Conservation (phyloP, 805 yeast species). For the Lachancea kluyveri region DNA sequence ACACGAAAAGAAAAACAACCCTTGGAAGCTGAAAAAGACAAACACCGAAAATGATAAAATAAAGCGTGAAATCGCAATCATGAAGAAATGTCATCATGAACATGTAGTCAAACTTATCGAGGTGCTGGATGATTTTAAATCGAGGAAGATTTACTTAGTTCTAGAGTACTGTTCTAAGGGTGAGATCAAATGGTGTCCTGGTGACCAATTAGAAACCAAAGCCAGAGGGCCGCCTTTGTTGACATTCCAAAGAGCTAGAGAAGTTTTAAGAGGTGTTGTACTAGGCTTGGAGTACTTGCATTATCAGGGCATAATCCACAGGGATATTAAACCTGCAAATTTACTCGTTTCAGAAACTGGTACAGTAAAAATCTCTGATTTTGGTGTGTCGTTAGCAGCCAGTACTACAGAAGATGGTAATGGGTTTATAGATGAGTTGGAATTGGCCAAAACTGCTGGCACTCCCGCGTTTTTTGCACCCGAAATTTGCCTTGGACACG, state of each 20-base stretch:
- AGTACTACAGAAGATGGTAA: slow-evolving; percentile 11
- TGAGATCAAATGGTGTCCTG: slow-evolving; percentile 71
- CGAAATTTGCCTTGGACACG: slow-evolving; percentile 66
- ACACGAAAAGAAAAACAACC: slow-evolving; percentile 33
- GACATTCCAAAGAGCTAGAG: slow-evolving; percentile 58
- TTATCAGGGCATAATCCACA: slow-evolving; percentile 82
- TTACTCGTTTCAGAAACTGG: slow-evolving; percentile 63
- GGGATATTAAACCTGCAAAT: slow-evolving; percentile 96
- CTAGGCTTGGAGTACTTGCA: slow-evolving; percentile 88
- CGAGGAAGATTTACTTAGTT: slow-evolving; percentile 83
- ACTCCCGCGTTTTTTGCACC: slow-evolving; percentile 97
- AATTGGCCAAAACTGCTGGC: slow-evolving; percentile 93
- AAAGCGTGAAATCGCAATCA: slow-evolving; percentile 83
- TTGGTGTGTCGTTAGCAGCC: slow-evolving; percentile 82
- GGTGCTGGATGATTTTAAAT: slow-evolving; percentile 79
- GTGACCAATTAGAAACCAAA: slow-evolving; percentile 34
- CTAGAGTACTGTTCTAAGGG: slow-evolving; percentile 88
- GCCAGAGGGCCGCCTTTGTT: slow-evolving; percentile 58
- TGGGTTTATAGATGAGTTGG: slow-evolving; percentile 49
- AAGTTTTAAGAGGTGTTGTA: slow-evolving; percentile 75
- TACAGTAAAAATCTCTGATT: slow-evolving; percentile 88
- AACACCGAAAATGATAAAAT: slow-evolving; percentile 63
- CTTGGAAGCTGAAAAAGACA: slow-evolving; percentile 35
- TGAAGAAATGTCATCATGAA: slow-evolving; percentile 88
- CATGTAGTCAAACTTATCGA: slow-evolving; percentile 84